Evolutionary conservation across 768 basidiomycete species (phyloP), one percentile per base, ranked within the genome.

Genomic region (Gautieria morchelliformis): DNA sequence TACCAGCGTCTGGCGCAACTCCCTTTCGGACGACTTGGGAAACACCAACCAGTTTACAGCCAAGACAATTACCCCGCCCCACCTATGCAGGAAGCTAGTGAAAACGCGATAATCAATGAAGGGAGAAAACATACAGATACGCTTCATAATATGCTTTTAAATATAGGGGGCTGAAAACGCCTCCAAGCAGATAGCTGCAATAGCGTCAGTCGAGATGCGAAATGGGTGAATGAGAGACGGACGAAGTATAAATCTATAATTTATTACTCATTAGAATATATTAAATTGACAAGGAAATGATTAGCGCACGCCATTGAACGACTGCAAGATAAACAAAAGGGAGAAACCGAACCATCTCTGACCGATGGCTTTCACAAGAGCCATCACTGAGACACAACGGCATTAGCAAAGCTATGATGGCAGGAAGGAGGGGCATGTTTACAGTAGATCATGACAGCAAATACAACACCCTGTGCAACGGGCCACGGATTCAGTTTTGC

Each of bases 391-490:
- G 10, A 17, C 32, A 14, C 10, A 27, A 19, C 8, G 27, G 14
- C 20, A 46, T 17, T 44, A 44, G 42, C 17, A 22, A 17, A 44
- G 35, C 35, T 37, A 37, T 37, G 35, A 44, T 3, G 17, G 11
- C n/a, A 44, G 42, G 8, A n/a, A 22, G 42, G 47, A 27, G 4
- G 4, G 9, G 15, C 32, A 35, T 60, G 44, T 37, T 52, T 46
- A 37, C 58, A 17, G 47, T 67, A 70, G n/a, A 70, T 61, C 33
- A 68, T 51, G 30, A 64, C 20, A 17, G 61, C 64, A 41, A 68
- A 67, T 3, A 68, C 60, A 45, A 70, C 62, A 17, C 62, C 69
- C 48, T 69, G 69, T 1, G 66, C 67, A 42, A 69, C 66, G 19
- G 61, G 64, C 27, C 61, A 61, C 49, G 45, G 45, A 17, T 51